Percentiles rank a stretch among this genome's conserved stretches.
phyloP scores from a whole-genome alignment of 1,139 yeast species.

The Suhomyces ambrosiae region DNA sequence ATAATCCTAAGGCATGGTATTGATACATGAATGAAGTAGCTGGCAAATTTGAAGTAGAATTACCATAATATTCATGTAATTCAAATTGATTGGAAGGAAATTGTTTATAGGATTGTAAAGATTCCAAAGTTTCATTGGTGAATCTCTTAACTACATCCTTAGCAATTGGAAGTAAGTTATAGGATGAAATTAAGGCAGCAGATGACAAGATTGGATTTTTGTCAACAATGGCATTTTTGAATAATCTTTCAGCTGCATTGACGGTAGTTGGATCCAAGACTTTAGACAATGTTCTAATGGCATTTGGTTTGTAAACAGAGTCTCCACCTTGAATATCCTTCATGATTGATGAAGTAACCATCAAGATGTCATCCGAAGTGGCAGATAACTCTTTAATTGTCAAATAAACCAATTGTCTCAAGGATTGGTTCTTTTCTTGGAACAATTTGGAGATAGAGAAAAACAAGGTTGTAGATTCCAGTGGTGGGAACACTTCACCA shows the following conservation, averaged over 20 bases:
- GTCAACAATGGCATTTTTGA: constrained; percentile 92
- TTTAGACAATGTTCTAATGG: constrained; percentile 86
- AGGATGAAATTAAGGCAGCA: constrained; percentile 90
- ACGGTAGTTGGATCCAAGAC: constrained; percentile 92
- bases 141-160: constrained; percentile 91
- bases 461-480: constrained; percentile 90
- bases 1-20: constrained; percentile 91
- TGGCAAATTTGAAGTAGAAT: constrained; percentile 54
- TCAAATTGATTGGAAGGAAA: constrained; percentile 62
- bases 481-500: constrained; percentile 85
- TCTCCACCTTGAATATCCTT: constrained; percentile 94
- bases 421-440: constrained; percentile 87
- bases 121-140: constrained; percentile 91
- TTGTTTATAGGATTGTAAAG: constrained; percentile 68
- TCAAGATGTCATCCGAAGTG: constrained; percentile 86
- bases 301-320: constrained; percentile 85
- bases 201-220: constrained; percentile 85
- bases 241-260: constrained; percentile 89
- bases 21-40: constrained; percentile 81
- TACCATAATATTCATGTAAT: constrained; percentile 56
- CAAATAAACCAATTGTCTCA: constrained; percentile 91
- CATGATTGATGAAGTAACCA: constrained; percentile 98
- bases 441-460: constrained; percentile 92
- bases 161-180: constrained; percentile 86
- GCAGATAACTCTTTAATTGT: constrained; percentile 88